A percentile compares a stretch with the other conserved stretches of the same genome.
These are phyloP conservation scores for Colletotrichum noveboracense DNA, from an alignment of 2,329 filamentous ascomycete genomes.

Conservation along the genomic window DNA sequence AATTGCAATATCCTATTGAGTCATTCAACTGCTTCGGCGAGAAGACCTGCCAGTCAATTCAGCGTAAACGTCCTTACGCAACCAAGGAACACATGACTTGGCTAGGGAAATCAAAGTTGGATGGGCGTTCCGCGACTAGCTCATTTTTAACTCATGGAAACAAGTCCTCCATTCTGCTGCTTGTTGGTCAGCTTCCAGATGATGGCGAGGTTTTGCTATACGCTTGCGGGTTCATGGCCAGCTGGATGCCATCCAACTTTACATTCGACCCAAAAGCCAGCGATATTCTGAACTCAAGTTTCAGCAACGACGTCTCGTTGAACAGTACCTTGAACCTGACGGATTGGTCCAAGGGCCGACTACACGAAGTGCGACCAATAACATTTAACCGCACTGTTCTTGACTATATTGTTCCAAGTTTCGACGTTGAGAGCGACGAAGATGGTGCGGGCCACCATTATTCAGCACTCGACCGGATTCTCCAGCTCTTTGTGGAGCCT, in stretches of 20 bases:
- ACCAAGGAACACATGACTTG: not conserved
- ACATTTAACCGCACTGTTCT: too few relatives aligned
- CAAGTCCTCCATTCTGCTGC: not conserved
- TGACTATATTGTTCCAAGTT: too few relatives aligned
- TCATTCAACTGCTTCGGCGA: not conserved
- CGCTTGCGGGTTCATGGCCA: not conserved
- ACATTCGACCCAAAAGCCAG: not conserved
- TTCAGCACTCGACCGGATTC: not conserved
- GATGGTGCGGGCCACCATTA: too few relatives aligned
- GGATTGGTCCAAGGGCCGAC: rapidly evolving
- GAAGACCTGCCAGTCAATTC: not conserved
- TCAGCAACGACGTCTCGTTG: not conserved
- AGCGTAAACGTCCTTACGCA: not conserved
- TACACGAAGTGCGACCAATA: too few relatives aligned
- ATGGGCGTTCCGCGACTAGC: not conserved
- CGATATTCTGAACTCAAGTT: not conserved
- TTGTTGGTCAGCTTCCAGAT: not conserved
- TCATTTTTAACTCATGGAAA: not conserved
- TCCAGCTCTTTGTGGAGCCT: not conserved
- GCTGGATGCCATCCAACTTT: not conserved
- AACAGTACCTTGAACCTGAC: rapidly evolving
- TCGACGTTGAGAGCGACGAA: too few relatives aligned
- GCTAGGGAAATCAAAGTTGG: not conserved
- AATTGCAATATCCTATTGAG: not conserved
- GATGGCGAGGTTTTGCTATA: not conserved